These are phyloP conservation scores for Xylaria flabelliformis DNA, from an alignment of 495 filamentous ascomycete genomes.

Conservation along the genomic window DNA sequence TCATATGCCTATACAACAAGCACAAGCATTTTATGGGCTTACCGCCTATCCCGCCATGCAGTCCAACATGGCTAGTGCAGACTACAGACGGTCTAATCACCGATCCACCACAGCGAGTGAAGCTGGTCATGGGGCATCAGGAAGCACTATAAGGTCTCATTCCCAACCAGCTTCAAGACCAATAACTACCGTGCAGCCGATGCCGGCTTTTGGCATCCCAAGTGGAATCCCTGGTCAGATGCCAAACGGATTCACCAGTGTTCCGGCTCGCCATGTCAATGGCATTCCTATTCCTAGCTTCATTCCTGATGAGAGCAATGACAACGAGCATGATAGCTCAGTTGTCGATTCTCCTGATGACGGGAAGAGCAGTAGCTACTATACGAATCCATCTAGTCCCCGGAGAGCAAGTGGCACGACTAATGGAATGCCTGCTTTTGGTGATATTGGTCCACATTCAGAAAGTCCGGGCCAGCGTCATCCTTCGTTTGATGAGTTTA, in stretches of 20 bases:
- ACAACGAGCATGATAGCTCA: conserved; percentile 42
- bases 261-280: conserved; percentile 48
- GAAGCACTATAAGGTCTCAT: conserved; percentile 59
- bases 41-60: conserved; percentile 57
- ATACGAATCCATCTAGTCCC: conserved; percentile 41
- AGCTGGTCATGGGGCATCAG: conserved; percentile 44
- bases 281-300: conserved; percentile 55
- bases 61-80: conserved; percentile 46
- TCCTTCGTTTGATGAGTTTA: conserved; percentile 56
- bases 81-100: conserved; percentile 59
- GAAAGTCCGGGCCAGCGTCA: conserved; percentile 46
- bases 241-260: conserved; percentile 38
- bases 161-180: conserved; percentile 62
- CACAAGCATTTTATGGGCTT: conserved; percentile 43
- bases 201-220: conserved; percentile 34
- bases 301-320: conserved; percentile 54
- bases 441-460: conserved; percentile 46
- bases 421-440: conserved; percentile 50
- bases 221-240: conserved; percentile 35
- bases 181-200: conserved; percentile 24
- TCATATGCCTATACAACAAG: conserved; percentile 40
- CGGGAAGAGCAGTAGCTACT: conserved; percentile 38
- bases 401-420: conserved; percentile 43
- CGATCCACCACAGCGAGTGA: conserved; percentile 50
- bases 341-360: conserved; percentile 48